phyloP scores from a whole-genome alignment of 345 rosid species.

The Excoecaria cochinchinensis region DNA sequence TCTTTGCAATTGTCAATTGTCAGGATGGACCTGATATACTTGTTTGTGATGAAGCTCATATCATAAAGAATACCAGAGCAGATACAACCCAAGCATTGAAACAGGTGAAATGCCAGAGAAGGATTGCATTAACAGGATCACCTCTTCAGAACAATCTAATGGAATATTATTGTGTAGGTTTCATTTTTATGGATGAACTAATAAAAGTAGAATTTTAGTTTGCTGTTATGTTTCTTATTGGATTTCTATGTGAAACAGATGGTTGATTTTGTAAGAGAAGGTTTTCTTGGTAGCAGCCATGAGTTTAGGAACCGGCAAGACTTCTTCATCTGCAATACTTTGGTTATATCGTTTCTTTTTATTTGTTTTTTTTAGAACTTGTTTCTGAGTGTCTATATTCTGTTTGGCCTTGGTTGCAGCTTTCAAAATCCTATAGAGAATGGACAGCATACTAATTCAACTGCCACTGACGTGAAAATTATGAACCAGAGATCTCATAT shows the following conservation, averaged over 20 bases:
- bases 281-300: conserved; percentile 98
- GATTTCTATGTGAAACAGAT: conserved; percentile 56
- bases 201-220: background rate
- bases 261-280: conserved; percentile 99
- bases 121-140: conserved; percentile 99
- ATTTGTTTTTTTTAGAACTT: background rate
- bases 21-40: conserved; percentile 99
- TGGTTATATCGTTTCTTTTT: background rate
- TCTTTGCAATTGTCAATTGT: conserved; percentile 27
- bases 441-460: conserved; percentile 98
- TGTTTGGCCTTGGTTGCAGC: conserved; percentile 48
- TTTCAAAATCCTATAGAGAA: conserved; percentile 98
- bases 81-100: conserved; percentile 97
- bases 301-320: conserved; percentile 96
- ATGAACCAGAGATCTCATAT: conserved; percentile 99
- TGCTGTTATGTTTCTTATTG: conserved; percentile 12
- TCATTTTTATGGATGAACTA: conserved; percentile 9
- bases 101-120: conserved; percentile 93
- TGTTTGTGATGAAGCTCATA: conserved; percentile 99
- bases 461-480: conserved; percentile 88
- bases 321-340: conserved; percentile 24
- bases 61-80: conserved; percentile 94
- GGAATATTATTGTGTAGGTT: conserved; percentile 98
- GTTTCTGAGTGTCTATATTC: conserved; percentile 15
- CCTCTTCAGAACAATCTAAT: conserved; percentile 99